phyloP scores from a whole-genome alignment of 306 rosid genomes.

The Luffa acutangula region DNA sequence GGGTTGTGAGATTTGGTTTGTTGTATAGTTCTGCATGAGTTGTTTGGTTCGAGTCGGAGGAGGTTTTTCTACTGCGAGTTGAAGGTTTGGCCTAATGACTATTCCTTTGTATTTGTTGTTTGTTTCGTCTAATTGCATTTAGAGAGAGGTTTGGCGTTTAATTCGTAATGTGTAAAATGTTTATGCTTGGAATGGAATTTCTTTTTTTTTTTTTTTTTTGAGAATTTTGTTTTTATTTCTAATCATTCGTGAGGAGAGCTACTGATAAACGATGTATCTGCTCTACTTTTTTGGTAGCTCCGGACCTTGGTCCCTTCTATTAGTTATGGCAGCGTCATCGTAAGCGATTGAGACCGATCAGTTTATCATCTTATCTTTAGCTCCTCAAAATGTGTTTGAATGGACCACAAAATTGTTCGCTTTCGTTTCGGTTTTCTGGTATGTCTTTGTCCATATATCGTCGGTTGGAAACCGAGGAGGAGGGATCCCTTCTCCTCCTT shows the following conservation, averaged over 20 bases:
- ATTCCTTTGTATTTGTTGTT: background rate
- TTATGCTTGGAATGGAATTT: background rate
- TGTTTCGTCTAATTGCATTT: background rate
- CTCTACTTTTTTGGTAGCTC: constrained; percentile 26
- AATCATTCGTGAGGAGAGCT: constrained; percentile 3
- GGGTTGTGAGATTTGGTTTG: background rate
- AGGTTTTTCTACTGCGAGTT: background rate
- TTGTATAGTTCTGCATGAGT: constrained; percentile 3
- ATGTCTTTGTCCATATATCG: constrained; percentile 20
- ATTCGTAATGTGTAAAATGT: background rate
- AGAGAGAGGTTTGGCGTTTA: background rate
- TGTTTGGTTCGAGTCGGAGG: constrained; percentile 2
- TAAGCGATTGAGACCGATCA: constrained; percentile 24
- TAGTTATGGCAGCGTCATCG: constrained; percentile 13
- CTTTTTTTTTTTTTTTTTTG: too few species aligned
- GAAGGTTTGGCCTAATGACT: background rate
- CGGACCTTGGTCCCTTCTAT: constrained; percentile 38
- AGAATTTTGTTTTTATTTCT: background rate
- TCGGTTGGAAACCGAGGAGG: too few species aligned
- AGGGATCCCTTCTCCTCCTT: too few species aligned
- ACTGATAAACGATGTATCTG: constrained; percentile 9
- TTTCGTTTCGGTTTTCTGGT: constrained; percentile 14
- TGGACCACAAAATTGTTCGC: constrained; percentile 51
- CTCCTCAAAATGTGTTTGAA: constrained; percentile 22
- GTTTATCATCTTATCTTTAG: constrained; percentile 42